A percentile compares a stretch with the other conserved stretches of the same genome.
Evolutionary conservation across 495 filamentous ascomycete genomes (phyloP).

Genomic region (Xylaria bambusicola): DNA sequence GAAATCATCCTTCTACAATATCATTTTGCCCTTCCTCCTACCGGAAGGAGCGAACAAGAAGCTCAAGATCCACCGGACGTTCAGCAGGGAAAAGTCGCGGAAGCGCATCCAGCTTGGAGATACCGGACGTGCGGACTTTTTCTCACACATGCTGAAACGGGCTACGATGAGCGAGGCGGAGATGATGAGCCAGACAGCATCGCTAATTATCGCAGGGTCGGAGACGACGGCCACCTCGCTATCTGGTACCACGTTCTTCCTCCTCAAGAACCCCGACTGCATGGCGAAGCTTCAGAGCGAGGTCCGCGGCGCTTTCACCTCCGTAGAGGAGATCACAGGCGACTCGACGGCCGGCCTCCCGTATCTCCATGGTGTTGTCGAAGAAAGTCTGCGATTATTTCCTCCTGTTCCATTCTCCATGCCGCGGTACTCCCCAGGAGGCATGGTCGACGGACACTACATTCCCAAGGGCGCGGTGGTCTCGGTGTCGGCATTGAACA

Average conservation of each 20-base stretch:
- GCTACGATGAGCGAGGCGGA: constrained; percentile 16
- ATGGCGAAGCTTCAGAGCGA: constrained; percentile 42
- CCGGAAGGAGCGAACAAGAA: constrained; percentile 4
- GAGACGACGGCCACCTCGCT: constrained; percentile 57
- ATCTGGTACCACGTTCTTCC: constrained; percentile 46
- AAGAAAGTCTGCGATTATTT: constrained; percentile 40
- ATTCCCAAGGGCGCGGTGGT: constrained; percentile 33
- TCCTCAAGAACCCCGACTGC: constrained; percentile 35
- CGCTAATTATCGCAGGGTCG: constrained; percentile 48
- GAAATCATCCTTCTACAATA: not conserved
- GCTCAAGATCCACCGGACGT: not conserved
- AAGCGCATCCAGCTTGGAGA: constrained; percentile 12
- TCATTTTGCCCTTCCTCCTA: constrained; percentile 1
- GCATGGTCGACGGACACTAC: constrained; percentile 29
- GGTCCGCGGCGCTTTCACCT: constrained; percentile 50
- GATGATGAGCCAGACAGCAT: constrained; percentile 17
- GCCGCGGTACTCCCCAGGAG: constrained; percentile 25
- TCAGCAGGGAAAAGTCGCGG: not conserved
- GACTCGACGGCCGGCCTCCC: constrained; percentile 21
- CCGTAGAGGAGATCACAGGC: constrained; percentile 47
- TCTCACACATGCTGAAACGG: constrained; percentile 17
- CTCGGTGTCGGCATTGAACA: constrained; percentile 25
- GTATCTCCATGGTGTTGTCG: constrained; percentile 41
- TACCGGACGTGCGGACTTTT: constrained; percentile 17
- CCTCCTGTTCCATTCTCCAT: constrained; percentile 21